phyloP scores from a whole-genome alignment of 495 filamentous ascomycete genomes.

The Podospora australis region DNA sequence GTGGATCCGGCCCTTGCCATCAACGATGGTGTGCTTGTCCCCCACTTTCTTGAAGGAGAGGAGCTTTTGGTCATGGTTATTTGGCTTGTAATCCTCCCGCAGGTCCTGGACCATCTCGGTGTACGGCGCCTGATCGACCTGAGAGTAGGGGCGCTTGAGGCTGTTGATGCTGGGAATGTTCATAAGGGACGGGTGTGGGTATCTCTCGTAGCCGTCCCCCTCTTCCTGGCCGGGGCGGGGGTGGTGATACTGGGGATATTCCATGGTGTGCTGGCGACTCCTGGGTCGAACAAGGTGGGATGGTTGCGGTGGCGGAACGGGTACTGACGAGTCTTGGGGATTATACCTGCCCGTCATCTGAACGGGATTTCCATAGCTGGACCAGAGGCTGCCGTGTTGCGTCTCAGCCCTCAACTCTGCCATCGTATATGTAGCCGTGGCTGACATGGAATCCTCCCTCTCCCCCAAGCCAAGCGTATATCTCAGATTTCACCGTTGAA shows the following conservation, averaged over 20 bases:
- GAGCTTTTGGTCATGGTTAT: slow-evolving; percentile 52
- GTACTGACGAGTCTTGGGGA: slow-evolving; percentile 37
- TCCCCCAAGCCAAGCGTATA: slow-evolving; percentile 18
- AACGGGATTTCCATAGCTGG: slow-evolving; percentile 45
- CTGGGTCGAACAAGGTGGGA: slow-evolving; percentile 41
- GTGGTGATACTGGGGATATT: slow-evolving; percentile 38
- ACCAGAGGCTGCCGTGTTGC: slow-evolving; percentile 44
- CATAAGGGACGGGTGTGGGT: slow-evolving; percentile 40
- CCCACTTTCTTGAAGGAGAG: slow-evolving; percentile 47
- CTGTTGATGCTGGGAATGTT: slow-evolving; percentile 49
- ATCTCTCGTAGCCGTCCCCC: slow-evolving; percentile 40
- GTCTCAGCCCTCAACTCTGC: slow-evolving; percentile 50
- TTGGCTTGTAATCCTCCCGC: slow-evolving; percentile 48
- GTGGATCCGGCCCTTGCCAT: slow-evolving; percentile 48
- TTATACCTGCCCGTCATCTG: slow-evolving; percentile 41
- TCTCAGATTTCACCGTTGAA: slow-evolving; percentile 16
- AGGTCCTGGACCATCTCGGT: slow-evolving; percentile 49
- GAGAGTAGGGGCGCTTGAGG: slow-evolving; percentile 46
- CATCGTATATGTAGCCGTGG: slow-evolving; percentile 50
- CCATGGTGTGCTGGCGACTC: slow-evolving; percentile 30
- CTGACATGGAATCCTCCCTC: slow-evolving; percentile 45
- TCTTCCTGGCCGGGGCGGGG: slow-evolving; percentile 41
- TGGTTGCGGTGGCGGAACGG: slow-evolving; percentile 32
- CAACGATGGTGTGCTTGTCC: slow-evolving; percentile 52
- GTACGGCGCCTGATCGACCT: slow-evolving; percentile 40